A percentile compares a stretch with the other conserved stretches of the same genome.
Evolutionary conservation across 1,139 yeast species (phyloP).

Genomic region (Diutina siamensis): DNA sequence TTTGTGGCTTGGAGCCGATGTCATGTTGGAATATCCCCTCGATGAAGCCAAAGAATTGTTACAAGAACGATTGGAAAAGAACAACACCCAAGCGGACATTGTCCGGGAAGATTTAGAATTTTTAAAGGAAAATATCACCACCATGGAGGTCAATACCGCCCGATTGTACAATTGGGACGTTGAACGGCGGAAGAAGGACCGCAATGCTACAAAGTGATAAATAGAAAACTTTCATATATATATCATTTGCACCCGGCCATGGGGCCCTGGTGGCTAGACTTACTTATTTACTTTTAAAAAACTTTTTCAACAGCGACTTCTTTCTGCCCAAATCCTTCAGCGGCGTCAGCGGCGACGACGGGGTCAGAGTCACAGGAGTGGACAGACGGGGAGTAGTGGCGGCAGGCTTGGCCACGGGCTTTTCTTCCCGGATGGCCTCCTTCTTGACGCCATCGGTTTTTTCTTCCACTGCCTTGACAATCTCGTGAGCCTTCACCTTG

Average conservation of each 20-base stretch:
- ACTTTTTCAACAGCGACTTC: conserved; percentile 4
- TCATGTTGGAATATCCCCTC: conserved; percentile 89
- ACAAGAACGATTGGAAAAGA: conserved; percentile 48
- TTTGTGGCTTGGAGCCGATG: conserved; percentile 95
- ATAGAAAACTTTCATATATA: neutral
- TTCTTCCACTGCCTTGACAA: neutral
- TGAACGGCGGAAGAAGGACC: conserved; percentile 43
- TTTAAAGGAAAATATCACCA: conserved; percentile 84
- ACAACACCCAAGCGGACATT: conserved; percentile 43
- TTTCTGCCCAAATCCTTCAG: neutral
- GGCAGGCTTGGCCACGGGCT: neutral
- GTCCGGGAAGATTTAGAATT: conserved; percentile 83
- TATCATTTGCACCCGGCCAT: too few species aligned
- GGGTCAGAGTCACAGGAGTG: neutral
- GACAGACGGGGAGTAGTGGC: neutral
- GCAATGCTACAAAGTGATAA: neutral
- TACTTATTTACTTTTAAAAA: too few species aligned
- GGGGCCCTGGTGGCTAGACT: too few species aligned
- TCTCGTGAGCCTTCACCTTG: neutral
- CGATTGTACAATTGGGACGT: conserved; percentile 95
- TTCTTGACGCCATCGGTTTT: neutral
- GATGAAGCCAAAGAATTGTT: conserved; percentile 75
- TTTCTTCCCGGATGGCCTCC: neutral
- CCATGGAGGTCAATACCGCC: conserved; percentile 97
- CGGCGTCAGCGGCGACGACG: neutral